Conservation (phyloP, 768 basidiomycete genomes). For the Kwoniella sp. region DNA sequence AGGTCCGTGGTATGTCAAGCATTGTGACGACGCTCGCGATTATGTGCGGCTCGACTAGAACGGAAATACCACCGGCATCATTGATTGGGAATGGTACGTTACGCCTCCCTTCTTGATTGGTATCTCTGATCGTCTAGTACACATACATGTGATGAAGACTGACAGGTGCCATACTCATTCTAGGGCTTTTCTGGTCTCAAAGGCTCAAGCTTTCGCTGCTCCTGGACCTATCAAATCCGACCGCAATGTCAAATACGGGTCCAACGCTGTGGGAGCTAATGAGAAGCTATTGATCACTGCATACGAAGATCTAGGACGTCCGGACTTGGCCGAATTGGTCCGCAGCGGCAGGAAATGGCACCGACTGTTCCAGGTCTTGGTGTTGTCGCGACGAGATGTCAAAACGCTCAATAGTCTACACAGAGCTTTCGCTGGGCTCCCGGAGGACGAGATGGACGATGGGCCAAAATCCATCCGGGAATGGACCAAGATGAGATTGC, state of each 20-base stretch:
- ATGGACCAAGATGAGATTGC: not conserved
- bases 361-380: slow-evolving; percentile 1
- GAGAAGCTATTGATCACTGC: slow-evolving; percentile 10
- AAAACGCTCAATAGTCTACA: not conserved
- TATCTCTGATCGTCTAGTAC: no score
- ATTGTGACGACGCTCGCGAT: slow-evolving; percentile 44
- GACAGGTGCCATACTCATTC: not conserved
- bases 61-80: slow-evolving; percentile 40
- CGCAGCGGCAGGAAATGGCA: slow-evolving; percentile 16
- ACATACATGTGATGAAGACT: no score
- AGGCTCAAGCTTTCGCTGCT: slow-evolving; percentile 5
- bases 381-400: not conserved
- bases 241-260: not conserved
- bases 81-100: slow-evolving; percentile 55
- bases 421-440: slow-evolving; percentile 1
- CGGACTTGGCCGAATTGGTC: slow-evolving; percentile 18
- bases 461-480: not conserved
- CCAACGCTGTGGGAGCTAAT: not conserved
- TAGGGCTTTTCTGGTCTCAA: slow-evolving; percentile 11
- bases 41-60: slow-evolving; percentile 50
- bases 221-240: not conserved
- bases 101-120: no score
- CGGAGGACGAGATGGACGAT: not conserved
- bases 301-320: slow-evolving; percentile 17
- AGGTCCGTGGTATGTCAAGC: slow-evolving; percentile 35